Evolutionary conservation across 192 early-diverging fungal genomes (phyloP).

Genomic region (Coemansia sp.): DNA sequence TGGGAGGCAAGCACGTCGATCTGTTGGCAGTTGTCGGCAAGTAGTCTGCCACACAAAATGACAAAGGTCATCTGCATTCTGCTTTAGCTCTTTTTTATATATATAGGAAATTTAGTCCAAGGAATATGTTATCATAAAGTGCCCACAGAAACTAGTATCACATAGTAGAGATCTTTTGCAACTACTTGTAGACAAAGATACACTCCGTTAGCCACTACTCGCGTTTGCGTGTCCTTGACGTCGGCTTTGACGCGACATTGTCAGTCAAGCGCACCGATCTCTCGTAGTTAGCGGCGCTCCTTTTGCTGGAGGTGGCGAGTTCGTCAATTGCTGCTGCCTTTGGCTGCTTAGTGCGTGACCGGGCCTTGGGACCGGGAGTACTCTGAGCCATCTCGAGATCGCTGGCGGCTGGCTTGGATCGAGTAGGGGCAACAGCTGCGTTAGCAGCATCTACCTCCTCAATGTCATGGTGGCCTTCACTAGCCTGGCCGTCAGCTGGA

Average conservation of each 20-base stretch:
- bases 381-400: neutral
- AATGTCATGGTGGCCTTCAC: neutral
- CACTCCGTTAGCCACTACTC: neutral
- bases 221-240: slow-evolving; percentile 38
- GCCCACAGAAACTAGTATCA: too few relatives aligned
- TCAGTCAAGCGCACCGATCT: slow-evolving; percentile 16
- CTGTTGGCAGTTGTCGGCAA: slow-evolving; percentile 59
- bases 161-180: too few relatives aligned
- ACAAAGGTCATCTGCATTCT: neutral
- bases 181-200: too few relatives aligned
- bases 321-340: slow-evolving; percentile 3
- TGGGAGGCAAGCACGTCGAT: slow-evolving; percentile 59
- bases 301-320: neutral
- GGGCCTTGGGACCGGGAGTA: neutral
- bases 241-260: slow-evolving; percentile 7
- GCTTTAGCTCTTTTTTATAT: neutral
- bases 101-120: slow-evolving; percentile 3
- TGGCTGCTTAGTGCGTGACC: neutral
- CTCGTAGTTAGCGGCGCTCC: slow-evolving; percentile 36
- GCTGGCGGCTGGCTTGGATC: neutral
- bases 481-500: neutral
- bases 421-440: neutral
- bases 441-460: neutral
- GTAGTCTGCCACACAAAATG: slow-evolving; percentile 1
- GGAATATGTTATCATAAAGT: too few relatives aligned